These are phyloP conservation scores for Leavenworthia alabamica DNA, from an alignment of 345 rosid genomes.

Conservation along the genomic window DNA sequence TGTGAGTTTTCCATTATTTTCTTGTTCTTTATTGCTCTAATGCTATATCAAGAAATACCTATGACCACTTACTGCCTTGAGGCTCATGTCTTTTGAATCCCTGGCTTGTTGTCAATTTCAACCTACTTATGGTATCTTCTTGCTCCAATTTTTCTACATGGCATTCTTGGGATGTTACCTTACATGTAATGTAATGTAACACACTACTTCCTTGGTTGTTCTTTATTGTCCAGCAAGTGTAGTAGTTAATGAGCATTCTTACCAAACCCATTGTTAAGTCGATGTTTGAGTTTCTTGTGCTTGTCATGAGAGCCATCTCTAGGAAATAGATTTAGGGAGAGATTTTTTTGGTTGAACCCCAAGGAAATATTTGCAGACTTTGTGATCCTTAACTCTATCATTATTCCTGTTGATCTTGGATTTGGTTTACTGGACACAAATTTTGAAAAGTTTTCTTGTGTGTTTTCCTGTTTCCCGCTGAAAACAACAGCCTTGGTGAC, in stretches of 20 bases:
- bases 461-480: not conserved
- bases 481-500: slow-evolving; percentile 58
- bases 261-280: not conserved
- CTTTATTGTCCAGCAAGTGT: not conserved
- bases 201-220: not conserved
- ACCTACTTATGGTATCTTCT: not conserved
- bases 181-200: not conserved
- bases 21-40: slow-evolving; percentile 10
- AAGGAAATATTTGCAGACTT: not conserved
- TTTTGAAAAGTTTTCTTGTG: not conserved
- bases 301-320: not conserved
- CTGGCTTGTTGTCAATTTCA: not conserved
- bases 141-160: not conserved
- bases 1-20: slow-evolving; percentile 42
- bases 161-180: not conserved
- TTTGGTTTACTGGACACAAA: not conserved
- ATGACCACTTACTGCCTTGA: slow-evolving; percentile 5
- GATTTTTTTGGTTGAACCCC: not conserved
- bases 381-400: not conserved
- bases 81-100: not conserved
- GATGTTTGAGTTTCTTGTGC: not conserved
- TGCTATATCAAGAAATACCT: not conserved
- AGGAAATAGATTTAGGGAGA: not conserved
- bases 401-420: not conserved
- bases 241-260: not conserved